Conservation (phyloP, 176 grass and related monocot genomes). For the Raddia guianensis region DNA sequence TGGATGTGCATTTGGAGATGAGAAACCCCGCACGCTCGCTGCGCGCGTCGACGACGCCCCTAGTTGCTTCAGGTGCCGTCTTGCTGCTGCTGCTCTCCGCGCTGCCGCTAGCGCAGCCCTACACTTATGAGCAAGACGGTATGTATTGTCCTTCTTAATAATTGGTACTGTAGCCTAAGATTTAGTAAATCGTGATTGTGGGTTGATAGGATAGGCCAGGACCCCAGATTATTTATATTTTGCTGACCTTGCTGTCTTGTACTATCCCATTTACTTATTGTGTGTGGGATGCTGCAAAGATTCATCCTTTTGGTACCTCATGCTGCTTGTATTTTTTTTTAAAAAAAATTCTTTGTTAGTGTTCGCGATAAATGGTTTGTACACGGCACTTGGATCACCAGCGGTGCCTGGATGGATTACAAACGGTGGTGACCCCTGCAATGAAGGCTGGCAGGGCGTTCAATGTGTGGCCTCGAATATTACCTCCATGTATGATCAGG, state of each 20-base stretch:
- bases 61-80: slow-evolving; percentile 34
- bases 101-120: slow-evolving; percentile 45
- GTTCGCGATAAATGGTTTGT: slow-evolving; percentile 87
- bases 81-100: slow-evolving; percentile 43
- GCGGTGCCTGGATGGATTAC: slow-evolving; percentile 71
- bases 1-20: slow-evolving; percentile 30
- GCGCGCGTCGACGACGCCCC: not conserved
- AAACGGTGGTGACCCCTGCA: slow-evolving; percentile 86
- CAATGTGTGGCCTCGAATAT: slow-evolving; percentile 76
- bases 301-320: not conserved
- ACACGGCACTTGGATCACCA: slow-evolving; percentile 69
- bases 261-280: not conserved
- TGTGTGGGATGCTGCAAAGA: not conserved
- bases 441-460: slow-evolving; percentile 84
- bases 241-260: not conserved
- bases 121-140: slow-evolving; percentile 70
- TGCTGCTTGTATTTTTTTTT: not conserved
- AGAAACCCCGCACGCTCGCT: not conserved
- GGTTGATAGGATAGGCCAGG: not conserved
- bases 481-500: slow-evolving; percentile 75
- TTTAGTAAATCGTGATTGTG: slow-evolving; percentile 7
- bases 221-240: slow-evolving; percentile 3
- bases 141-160: slow-evolving; percentile 5
- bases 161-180: not conserved
- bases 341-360: slow-evolving; percentile 47